Percentiles rank a stretch among this genome's conserved stretches.
phyloP scores from a whole-genome alignment of 257 asterid genomes.

The Ajuga chamaepitys region DNA sequence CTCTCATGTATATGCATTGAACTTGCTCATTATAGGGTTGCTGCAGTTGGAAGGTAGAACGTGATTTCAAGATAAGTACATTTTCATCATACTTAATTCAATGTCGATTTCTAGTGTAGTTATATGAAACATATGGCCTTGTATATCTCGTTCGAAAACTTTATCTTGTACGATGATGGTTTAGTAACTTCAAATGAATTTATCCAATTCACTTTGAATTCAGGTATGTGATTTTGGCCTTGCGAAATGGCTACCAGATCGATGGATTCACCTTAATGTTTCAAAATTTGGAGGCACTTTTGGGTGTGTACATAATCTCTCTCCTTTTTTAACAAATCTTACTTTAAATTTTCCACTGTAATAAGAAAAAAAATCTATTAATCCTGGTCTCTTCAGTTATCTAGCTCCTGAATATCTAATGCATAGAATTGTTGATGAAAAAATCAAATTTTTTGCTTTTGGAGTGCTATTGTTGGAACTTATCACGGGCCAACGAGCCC shows the following conservation, averaged over 20 bases:
- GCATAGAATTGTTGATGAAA: constrained; percentile 95
- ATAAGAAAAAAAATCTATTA: neutral
- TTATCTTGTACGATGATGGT: neutral
- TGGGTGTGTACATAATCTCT: constrained; percentile 28
- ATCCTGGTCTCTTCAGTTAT: constrained; percentile 41
- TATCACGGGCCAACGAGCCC: constrained; percentile 83
- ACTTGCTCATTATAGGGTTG: too few species aligned
- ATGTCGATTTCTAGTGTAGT: neutral
- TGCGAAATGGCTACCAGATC: constrained; percentile 66
- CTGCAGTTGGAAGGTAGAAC: too few species aligned
- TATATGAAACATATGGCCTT: neutral
- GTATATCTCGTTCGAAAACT: neutral
- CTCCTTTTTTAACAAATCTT: neutral
- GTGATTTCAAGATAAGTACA: too few species aligned
- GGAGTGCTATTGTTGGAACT: constrained; percentile 88
- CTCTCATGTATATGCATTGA: too few species aligned
- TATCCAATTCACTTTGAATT: neutral
- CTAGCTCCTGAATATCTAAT: constrained; percentile 90
- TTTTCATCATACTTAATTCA: too few species aligned
- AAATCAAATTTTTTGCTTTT: constrained; percentile 75
- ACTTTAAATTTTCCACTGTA: neutral
- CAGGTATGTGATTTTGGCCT: constrained; percentile 78
- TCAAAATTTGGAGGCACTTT: constrained; percentile 66
- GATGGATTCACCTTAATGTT: constrained; percentile 55
- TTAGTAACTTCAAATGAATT: neutral